Evolutionary conservation across 2,329 filamentous ascomycete species (phyloP), one percentile per base, ranked within the genome.

Genomic region (Tolypocladium paradoxum): DNA sequence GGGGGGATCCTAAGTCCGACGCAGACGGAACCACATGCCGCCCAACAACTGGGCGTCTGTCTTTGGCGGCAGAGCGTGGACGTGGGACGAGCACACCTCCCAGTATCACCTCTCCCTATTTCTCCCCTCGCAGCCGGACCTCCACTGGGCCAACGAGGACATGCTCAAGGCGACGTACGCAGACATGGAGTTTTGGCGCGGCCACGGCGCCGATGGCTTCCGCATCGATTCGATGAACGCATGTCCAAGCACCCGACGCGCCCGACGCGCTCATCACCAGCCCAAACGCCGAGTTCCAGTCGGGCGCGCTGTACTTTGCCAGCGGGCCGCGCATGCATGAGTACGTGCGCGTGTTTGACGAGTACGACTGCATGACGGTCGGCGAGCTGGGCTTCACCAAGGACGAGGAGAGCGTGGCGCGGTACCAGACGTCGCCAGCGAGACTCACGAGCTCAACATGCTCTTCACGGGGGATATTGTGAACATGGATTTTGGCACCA

Each of bases 141-240:
- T 88, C 20, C 87, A 87, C 65, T 87, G 83, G 83, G 79, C 84
- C 58, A 80, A 81, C 54, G 69, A 71, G 0, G 75, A 75, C 2
- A 77, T 83, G 3, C 74, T 81, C 24, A 66, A 76, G 49, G 82
- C 81, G 0, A 77, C 85, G 1, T 80, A 84, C 62, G 70, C 78
- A 34, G 74, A 79, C 22, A 80, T 85, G 72, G 71, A 73, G 9
- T 87, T 85, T 63, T 87, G 84, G 84, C 73, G 87, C 0, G 69
- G 83, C 50, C 76, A 76, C 27, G 82, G 82, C 1, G 76, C 80
- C 0, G 74, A 78, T 51, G 79, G 79, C 0, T 83, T 81, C 65
- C 71, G 79, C 24, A 74, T 81, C 67, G 78, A 82, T 56, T 76
- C 78, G 6, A 78, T 81, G 57, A 81, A 81, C 58, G 73, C 79